Conservation (phyloP, 192 early-diverging fungal species). For the Backusella australiensis region DNA sequence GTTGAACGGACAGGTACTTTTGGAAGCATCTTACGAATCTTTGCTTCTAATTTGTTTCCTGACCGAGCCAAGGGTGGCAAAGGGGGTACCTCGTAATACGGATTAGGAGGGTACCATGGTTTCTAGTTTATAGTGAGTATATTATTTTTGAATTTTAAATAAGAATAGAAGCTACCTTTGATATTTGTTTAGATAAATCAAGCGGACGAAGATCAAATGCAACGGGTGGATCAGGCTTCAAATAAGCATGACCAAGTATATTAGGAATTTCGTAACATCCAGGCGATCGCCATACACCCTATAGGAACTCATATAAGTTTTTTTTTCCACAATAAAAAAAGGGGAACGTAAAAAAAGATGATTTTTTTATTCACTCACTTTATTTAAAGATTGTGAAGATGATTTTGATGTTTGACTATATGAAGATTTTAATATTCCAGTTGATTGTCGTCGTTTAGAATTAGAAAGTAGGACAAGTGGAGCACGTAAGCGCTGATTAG, state of each 20-base stretch:
- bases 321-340: background rate
- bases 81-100: constrained; percentile 28
- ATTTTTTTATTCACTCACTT: background rate
- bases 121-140: constrained; percentile 13
- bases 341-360: background rate
- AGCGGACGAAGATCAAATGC: constrained; percentile 28
- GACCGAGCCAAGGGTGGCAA: constrained; percentile 31
- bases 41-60: constrained; percentile 37
- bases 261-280: constrained; percentile 32
- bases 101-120: constrained; percentile 40
- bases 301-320: background rate
- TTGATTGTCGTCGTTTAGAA: constrained; percentile 12
- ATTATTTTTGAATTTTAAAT: constrained; percentile 6
- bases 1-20: constrained; percentile 16
- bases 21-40: constrained; percentile 29
- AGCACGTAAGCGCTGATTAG: background rate
- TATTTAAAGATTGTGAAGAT: background rate
- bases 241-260: constrained; percentile 36
- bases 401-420: constrained; percentile 8
- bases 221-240: constrained; percentile 30
- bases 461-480: background rate
- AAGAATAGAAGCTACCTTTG: constrained; percentile 20
- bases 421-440: constrained; percentile 5
- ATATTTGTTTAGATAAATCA: constrained; percentile 29
- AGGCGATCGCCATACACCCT: constrained; percentile 34